Percentiles rank a stretch among this genome's conserved stretches.
Evolutionary conservation across 2,329 filamentous ascomycete genomes (phyloP).

Genomic region (Pleochaeta shiraiana): DNA sequence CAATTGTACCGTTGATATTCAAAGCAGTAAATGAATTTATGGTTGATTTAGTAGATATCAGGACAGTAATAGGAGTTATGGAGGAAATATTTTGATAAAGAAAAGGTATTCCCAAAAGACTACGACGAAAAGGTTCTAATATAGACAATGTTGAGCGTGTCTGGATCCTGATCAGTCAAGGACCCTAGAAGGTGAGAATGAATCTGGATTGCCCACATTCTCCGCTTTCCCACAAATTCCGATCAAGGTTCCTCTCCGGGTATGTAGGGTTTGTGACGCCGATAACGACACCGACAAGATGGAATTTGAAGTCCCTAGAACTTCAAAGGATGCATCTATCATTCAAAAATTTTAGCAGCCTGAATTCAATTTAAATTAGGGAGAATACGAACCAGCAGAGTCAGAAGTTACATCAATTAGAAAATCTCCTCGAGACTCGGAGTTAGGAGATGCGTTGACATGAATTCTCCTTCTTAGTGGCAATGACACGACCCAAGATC

Average conservation of each 20-base stretch:
- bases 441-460: constrained; percentile 38
- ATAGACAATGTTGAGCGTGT: constrained; percentile 75
- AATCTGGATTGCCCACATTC: constrained; percentile 35
- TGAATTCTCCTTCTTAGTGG: constrained; percentile 38
- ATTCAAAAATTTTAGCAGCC: background rate
- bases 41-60: constrained; percentile 73
- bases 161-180: constrained; percentile 22
- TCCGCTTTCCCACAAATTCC: constrained; percentile 77
- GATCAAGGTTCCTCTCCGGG: constrained; percentile 74
- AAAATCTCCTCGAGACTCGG: constrained; percentile 32
- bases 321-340: constrained; percentile 81
- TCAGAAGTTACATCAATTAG: constrained; percentile 20
- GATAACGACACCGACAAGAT: constrained; percentile 85
- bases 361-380: too few relatives aligned
- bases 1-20: constrained; percentile 76
- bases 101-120: constrained; percentile 71
- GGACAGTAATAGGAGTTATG: constrained; percentile 65
- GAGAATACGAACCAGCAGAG: constrained; percentile 12
- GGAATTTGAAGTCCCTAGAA: constrained; percentile 78
- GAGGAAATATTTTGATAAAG: constrained; percentile 84
- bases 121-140: constrained; percentile 63
- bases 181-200: background rate
- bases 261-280: constrained; percentile 84
- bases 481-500: too few relatives aligned
- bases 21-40: constrained; percentile 73